Conservation (phyloP, 208 protist genomes). For the Hexamita inflata region DNA sequence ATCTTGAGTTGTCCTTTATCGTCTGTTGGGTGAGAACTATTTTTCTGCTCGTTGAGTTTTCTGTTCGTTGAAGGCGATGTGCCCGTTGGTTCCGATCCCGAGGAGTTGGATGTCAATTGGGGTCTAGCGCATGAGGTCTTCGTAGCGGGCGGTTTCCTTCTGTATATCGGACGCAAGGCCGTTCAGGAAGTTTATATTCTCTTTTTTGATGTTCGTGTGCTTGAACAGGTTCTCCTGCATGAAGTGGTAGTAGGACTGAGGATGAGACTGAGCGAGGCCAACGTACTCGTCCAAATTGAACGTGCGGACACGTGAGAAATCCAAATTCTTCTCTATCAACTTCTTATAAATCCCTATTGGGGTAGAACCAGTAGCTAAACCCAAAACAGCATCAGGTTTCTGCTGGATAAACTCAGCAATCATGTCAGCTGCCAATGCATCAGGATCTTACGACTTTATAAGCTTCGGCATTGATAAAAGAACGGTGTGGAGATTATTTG, state of each 20-base stretch:
- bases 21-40: slow-evolving; percentile 2
- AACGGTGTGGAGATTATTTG: no score
- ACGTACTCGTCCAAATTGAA: slow-evolving; percentile 33
- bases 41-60: neutral
- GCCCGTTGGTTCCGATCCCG: slow-evolving; percentile 28
- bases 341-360: slow-evolving; percentile 9
- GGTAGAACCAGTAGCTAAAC: slow-evolving; percentile 25
- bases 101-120: slow-evolving; percentile 24
- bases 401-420: neutral
- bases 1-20: slow-evolving; percentile 11
- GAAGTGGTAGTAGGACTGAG: slow-evolving; percentile 30
- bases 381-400: slow-evolving; percentile 17
- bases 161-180: neutral
- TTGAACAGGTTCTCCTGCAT: slow-evolving; percentile 33
- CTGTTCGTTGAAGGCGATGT: slow-evolving; percentile 36
- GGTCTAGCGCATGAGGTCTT: neutral
- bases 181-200: slow-evolving; percentile 21
- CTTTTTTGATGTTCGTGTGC: slow-evolving; percentile 3
- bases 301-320: slow-evolving; percentile 19
- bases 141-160: slow-evolving; percentile 8
- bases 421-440: no score
- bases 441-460: no score
- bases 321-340: slow-evolving; percentile 7
- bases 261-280: neutral
- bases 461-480: no score